Evolutionary conservation across 768 basidiomycete species (phyloP), one percentile per base, ranked within the genome.

Genomic region (Lactarius akahatsu): DNA sequence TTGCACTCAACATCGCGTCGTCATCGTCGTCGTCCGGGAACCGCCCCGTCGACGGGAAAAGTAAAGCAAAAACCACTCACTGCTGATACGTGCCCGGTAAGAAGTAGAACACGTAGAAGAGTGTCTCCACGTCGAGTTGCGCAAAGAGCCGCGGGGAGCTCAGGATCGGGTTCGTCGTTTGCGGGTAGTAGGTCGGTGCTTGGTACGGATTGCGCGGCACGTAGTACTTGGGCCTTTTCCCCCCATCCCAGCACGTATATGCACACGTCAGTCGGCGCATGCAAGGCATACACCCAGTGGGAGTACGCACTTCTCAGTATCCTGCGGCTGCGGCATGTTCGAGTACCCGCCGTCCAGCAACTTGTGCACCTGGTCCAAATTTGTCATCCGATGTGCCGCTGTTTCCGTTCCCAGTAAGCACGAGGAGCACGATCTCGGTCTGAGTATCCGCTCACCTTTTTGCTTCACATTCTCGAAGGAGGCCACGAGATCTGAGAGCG

Each of bases 71-170:
- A 28, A 6, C 3, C 9, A 81, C 89, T 72, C 74, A 96, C 94
- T 99, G 97, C 76, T 96, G 94, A 80, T 98, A 98, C 71, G 96
- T 97, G 65, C 96, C 96, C 13, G 95, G 94, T 59, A 92, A 86
- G 80, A 93, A 98, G 80, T 99, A 99, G 79, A 99, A 99, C 73
- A 98, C 91, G 79, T 95, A 99, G 79, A 99, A 98, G 11, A 98
- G 81, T 23, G 96, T 98, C 79, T 99, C 97, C 58, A 97, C 89
- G 70, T 99, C 97, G 67, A 98, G 84, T 75, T 95, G 91, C 38
- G 90, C 82, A 75, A 96, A 97, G 59, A 98, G 85, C 10, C 83
- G 86, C 41, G 94, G 86, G 62, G 93, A 90, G 72, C 85, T 92
- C 66, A 98, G 79, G 55, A 91, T 81, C 20, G 89, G 84, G 70